A percentile compares a stretch with the other conserved stretches of the same genome.
Conservation (phyloP, 2,329 filamentous ascomycete species). For the Colletotrichum coccodes region DNA sequence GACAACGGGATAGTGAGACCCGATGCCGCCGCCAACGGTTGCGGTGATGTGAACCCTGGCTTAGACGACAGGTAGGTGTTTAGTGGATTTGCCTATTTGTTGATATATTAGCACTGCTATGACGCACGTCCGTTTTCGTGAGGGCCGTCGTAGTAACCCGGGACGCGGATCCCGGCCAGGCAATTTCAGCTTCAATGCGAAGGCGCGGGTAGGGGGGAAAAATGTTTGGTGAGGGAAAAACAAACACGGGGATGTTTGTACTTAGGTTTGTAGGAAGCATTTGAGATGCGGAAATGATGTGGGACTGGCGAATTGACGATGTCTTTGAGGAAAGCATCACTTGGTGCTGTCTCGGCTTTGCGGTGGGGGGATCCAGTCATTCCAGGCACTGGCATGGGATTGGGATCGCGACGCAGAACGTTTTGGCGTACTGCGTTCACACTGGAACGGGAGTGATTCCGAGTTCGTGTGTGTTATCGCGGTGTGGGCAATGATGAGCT, state of each 20-base stretch:
- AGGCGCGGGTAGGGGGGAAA: constrained; percentile 15
- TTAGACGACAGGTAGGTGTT: constrained; percentile 96
- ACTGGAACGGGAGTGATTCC: neutral
- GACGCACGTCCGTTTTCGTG: constrained; percentile 41
- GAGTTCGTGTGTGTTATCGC: neutral
- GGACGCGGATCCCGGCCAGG: constrained; percentile 46
- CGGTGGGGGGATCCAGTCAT: neutral
- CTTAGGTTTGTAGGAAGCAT: neutral
- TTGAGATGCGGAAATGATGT: neutral
- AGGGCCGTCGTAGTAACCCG: constrained; percentile 33
- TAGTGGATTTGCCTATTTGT: constrained; percentile 84
- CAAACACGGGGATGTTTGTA: constrained; percentile 21
- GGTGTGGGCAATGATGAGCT: constrained; percentile 4
- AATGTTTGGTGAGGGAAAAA: constrained; percentile 31
- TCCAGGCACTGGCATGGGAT: constrained; percentile 18
- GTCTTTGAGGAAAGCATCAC: neutral
- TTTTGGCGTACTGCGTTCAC: neutral
- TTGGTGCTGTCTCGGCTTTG: constrained; percentile 16
- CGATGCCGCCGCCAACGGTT: constrained; percentile 89
- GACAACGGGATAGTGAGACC: constrained; percentile 97
- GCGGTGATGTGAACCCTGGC: constrained; percentile 90
- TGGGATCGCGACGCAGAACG: neutral
- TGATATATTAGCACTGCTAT: constrained; percentile 59
- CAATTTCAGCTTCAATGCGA: constrained; percentile 49
- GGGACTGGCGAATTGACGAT: neutral